These are phyloP conservation scores for Aureobasidium lini DNA, from an alignment of 2,329 filamentous ascomycete genomes.

Conservation along the genomic window DNA sequence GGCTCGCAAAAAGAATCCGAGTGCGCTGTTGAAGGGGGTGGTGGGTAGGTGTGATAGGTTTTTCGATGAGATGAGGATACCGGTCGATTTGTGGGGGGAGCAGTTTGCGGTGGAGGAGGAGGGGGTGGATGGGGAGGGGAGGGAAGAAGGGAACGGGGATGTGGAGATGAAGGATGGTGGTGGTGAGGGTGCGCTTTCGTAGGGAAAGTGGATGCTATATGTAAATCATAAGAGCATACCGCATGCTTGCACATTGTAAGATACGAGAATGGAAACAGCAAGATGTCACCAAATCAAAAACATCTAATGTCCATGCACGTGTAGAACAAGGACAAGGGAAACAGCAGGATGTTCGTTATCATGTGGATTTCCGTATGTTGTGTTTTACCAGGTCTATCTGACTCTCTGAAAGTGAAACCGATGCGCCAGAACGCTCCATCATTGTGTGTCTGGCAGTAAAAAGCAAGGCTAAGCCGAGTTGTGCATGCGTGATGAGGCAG, in stretches of 20 bases:
- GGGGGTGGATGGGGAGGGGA: background rate
- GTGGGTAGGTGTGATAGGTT: constrained; percentile 25
- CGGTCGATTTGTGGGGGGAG: constrained; percentile 16
- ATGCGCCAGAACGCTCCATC: constrained; percentile 11
- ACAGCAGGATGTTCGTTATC: background rate
- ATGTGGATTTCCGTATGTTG: constrained; percentile 8
- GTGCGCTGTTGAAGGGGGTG: constrained; percentile 18
- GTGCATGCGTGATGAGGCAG: constrained; percentile 4
- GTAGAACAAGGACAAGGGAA: background rate
- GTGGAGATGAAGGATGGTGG: background rate
- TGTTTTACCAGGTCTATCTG: constrained; percentile 13
- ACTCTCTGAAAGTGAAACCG: constrained; percentile 2
- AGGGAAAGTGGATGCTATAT: background rate
- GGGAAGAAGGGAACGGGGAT: background rate
- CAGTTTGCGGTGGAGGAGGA: background rate
- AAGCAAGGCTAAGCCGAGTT: constrained; percentile 9
- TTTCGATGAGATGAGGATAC: constrained; percentile 19
- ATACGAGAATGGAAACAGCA: background rate
- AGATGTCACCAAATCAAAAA: background rate
- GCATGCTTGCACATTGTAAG: background rate
- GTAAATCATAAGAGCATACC: no score
- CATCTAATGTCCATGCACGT: background rate
- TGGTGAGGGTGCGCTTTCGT: background rate
- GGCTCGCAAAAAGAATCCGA: background rate
- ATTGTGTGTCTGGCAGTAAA: constrained; percentile 6